Conservation (phyloP, 1,139 yeast genomes). For the Blastobotrys buckinghamii region DNA sequence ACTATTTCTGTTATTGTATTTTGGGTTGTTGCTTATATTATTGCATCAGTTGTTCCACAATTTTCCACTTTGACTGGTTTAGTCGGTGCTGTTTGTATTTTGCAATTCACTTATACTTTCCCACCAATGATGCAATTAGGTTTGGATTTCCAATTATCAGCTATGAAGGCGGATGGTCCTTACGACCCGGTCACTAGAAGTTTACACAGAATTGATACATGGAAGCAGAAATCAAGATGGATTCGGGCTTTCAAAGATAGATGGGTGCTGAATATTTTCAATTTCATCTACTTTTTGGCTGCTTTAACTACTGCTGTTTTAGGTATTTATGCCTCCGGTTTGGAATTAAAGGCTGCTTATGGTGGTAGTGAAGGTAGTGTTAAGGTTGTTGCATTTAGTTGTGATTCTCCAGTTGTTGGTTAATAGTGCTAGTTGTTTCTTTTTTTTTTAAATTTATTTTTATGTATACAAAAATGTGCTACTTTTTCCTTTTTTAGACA, state of each 20-base stretch:
- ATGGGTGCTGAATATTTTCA: conserved; percentile 24
- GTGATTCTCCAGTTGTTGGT: conserved; percentile 8
- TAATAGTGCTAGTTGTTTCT: background rate
- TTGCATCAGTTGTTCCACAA: conserved; percentile 53
- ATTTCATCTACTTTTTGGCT: conserved; percentile 35
- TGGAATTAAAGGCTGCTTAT: conserved; percentile 18
- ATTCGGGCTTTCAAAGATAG: conserved; percentile 26
- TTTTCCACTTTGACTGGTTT: conserved; percentile 43
- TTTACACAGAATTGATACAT: conserved; percentile 33
- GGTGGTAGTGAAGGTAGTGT: conserved; percentile 5
- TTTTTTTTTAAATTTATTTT: too few species aligned
- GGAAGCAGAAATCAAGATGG: conserved; percentile 35
- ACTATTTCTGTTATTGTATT: conserved; percentile 33
- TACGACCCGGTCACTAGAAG: conserved; percentile 31
- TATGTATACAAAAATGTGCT: too few species aligned
- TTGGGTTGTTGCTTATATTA: conserved; percentile 41
- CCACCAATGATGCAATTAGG: conserved; percentile 38
- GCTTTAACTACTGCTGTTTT: conserved; percentile 36
- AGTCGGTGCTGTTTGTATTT: conserved; percentile 47
- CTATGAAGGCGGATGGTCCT: conserved; percentile 31
- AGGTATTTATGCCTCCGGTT: conserved; percentile 33
- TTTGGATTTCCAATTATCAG: conserved; percentile 35
- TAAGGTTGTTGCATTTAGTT: conserved; percentile 13
- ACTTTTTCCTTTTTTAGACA: too few species aligned
- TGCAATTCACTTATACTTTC: conserved; percentile 44